A percentile compares a stretch with the other conserved stretches of the same genome.
phyloP scores from a whole-genome alignment of 495 filamentous ascomycete genomes.

The Aspergillus avenaceus region DNA sequence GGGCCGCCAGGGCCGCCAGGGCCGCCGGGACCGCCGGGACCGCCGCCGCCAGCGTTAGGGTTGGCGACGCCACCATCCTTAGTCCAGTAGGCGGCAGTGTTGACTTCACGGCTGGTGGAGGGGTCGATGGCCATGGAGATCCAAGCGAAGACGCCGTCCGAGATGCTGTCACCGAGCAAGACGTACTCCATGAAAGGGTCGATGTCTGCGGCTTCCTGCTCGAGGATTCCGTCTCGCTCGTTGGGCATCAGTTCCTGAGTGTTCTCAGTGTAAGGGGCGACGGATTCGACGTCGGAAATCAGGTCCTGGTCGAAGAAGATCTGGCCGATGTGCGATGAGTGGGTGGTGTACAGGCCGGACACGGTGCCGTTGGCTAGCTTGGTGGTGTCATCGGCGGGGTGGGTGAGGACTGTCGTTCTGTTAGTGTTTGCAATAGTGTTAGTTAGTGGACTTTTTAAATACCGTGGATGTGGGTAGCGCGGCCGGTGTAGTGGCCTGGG shows the following conservation, averaged over 20 bases:
- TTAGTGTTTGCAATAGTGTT: too few species aligned
- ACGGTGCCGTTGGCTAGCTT: conserved; percentile 30
- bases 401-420: conserved; percentile 25
- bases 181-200: conserved; percentile 58
- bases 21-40: background rate
- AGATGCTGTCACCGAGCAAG: conserved; percentile 42
- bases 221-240: conserved; percentile 45
- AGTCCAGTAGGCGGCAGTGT: conserved; percentile 3
- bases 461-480: conserved; percentile 33
- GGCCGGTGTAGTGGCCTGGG: conserved; percentile 52
- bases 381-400: conserved; percentile 25
- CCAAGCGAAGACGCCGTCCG: conserved; percentile 15
- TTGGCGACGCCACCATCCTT: background rate
- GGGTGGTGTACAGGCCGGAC: conserved; percentile 22
- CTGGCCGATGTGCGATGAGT: conserved; percentile 53
- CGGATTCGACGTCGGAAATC: conserved; percentile 39
- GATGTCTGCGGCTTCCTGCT: conserved; percentile 42
- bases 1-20: background rate
- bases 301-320: conserved; percentile 59
- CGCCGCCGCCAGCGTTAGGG: background rate
- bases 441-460: background rate
- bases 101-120: background rate
- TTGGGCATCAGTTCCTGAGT: conserved; percentile 47
- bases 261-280: conserved; percentile 53
- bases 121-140: conserved; percentile 8